These are phyloP conservation scores for Mycena pura DNA, from an alignment of 768 basidiomycete genomes.

Conservation along the genomic window DNA sequence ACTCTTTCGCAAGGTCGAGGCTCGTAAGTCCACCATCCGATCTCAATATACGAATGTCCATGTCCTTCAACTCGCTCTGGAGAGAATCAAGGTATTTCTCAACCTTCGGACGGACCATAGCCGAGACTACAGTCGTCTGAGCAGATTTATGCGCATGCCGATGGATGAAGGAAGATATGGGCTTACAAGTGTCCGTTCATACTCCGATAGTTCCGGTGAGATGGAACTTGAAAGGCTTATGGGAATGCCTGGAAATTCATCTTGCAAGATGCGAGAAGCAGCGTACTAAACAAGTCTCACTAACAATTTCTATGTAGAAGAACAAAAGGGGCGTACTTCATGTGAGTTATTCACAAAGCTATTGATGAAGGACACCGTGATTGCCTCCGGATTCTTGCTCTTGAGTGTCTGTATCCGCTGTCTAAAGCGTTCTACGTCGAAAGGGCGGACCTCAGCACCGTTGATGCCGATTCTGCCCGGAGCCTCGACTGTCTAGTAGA, in stretches of 20 bases:
- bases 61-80: conserved; percentile 26
- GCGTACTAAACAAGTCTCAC: conserved; percentile 1
- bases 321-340: conserved; percentile 19
- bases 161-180: too few species aligned
- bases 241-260: conserved; percentile 35
- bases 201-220: conserved; percentile 36
- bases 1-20: conserved; percentile 32
- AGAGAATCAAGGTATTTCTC: conserved; percentile 33
- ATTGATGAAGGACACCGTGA: conserved; percentile 37
- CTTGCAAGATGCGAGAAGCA: conserved; percentile 24
- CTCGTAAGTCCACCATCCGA: conserved; percentile 36
- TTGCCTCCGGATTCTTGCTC: conserved; percentile 25
- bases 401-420: conserved; percentile 29
- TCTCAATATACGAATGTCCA: conserved; percentile 33
- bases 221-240: conserved; percentile 33
- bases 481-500: conserved; percentile 35
- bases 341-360: conserved; percentile 35
- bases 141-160: background rate
- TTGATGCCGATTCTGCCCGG: conserved; percentile 36
- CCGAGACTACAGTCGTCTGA: conserved; percentile 35
- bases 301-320: background rate
- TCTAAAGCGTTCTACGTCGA: conserved; percentile 30
- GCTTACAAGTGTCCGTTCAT: conserved; percentile 34
- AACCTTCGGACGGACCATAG: conserved; percentile 37
- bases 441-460: conserved; percentile 33